A percentile compares a stretch with the other conserved stretches of the same genome.
phyloP scores from a whole-genome alignment of 2,329 filamentous ascomycete genomes.

The Fusarium algeriense region DNA sequence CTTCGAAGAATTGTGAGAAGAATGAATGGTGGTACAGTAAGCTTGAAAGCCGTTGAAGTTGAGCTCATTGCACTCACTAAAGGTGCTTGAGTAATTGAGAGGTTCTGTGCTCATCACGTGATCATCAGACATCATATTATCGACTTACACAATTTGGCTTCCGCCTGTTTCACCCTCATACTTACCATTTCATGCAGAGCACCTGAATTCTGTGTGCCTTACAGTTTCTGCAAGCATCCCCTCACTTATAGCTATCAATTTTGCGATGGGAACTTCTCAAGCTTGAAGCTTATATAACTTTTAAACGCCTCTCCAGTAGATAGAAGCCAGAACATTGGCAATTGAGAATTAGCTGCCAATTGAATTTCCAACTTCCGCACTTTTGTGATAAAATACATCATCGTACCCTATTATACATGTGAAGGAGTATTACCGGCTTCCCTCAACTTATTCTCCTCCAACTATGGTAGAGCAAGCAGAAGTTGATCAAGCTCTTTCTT shows the following conservation, averaged over 20 bases:
- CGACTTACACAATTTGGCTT: constrained; percentile 13
- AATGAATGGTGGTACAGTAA: constrained; percentile 1
- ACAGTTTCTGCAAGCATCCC: background rate
- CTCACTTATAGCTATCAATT: background rate
- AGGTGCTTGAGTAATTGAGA: constrained; percentile 13
- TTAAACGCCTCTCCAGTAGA: background rate
- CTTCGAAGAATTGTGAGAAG: background rate
- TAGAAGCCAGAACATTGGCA: background rate
- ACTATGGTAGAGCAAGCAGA: background rate
- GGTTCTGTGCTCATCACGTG: constrained; percentile 40
- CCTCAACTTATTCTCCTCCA: background rate
- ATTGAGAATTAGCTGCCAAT: background rate
- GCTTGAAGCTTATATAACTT: background rate
- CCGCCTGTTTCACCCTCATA: background rate
- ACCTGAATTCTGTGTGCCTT: too few species aligned
- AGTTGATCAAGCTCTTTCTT: constrained; percentile 25
- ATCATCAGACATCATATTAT: background rate
- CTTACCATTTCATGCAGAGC: too few species aligned
- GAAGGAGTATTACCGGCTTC: background rate
- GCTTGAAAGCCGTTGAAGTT: constrained; percentile 16
- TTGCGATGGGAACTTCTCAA: background rate
- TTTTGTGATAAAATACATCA: background rate
- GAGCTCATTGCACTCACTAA: constrained; percentile 20
- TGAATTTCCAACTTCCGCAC: background rate
- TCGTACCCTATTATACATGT: background rate